Conservation (phyloP, 2,329 filamentous ascomycete genomes). For the Mycosphaerella arachidis region DNA sequence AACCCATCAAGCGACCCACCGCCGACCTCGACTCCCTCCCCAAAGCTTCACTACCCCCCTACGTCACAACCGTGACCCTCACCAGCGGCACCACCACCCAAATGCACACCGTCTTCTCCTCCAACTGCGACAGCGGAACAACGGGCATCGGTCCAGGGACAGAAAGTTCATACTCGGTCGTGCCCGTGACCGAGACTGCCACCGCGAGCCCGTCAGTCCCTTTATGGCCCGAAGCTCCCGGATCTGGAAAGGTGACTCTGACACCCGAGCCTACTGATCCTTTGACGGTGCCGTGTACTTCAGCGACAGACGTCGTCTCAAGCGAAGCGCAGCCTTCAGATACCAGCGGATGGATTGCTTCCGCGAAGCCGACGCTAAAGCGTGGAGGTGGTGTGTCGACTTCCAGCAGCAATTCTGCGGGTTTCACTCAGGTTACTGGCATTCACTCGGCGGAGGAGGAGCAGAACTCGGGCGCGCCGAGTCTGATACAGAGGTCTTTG, state of each 20-base stretch:
- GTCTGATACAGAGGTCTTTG: neutral
- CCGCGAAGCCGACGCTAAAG: too few relatives aligned
- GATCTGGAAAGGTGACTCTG: neutral
- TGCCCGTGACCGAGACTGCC: neutral
- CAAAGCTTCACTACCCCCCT: neutral
- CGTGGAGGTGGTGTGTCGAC: neutral
- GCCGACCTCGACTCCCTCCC: neutral
- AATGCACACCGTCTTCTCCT: constrained; percentile 5
- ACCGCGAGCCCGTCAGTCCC: neutral
- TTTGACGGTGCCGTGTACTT: neutral
- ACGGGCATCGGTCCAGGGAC: constrained; percentile 1
- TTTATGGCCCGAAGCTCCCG: neutral
- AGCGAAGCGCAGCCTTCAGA: neutral
- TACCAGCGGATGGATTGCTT: too few relatives aligned
- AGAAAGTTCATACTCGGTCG: neutral
- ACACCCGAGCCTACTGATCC: neutral
- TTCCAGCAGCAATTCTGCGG: neutral
- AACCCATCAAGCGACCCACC: neutral
- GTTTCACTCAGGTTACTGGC: neutral
- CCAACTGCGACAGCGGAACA: constrained; percentile 5
- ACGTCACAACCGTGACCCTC: constrained; percentile 6
- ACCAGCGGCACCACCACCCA: constrained; percentile 1
- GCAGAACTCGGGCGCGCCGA: neutral
- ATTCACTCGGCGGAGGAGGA: neutral
- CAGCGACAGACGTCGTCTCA: neutral